phyloP scores from a whole-genome alignment of 805 yeast species.

The Teunomyces lycoperdinae region DNA sequence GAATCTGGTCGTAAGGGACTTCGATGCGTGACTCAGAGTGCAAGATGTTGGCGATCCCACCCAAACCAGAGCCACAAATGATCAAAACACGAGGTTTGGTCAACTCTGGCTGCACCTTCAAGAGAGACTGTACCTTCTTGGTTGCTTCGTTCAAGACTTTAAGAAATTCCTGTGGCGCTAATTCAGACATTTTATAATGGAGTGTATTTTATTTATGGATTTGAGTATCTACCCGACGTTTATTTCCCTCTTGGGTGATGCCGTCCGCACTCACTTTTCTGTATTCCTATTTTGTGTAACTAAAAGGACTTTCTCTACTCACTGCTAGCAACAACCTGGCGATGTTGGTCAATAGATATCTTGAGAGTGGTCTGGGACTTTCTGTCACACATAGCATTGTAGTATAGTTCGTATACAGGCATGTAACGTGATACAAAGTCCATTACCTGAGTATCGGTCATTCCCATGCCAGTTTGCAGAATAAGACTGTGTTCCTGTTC shows the following conservation, averaged over 20 bases:
- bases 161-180: constrained; percentile 15
- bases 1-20: constrained; percentile 66
- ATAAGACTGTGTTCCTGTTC: constrained; percentile 71
- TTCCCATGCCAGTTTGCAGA: constrained; percentile 57
- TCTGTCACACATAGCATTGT: constrained; percentile 36
- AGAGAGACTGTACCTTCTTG: constrained; percentile 11
- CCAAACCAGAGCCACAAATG: constrained; percentile 93
- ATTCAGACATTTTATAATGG: background rate
- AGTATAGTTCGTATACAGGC: constrained; percentile 80
- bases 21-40: constrained; percentile 40
- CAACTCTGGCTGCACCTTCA: constrained; percentile 12
- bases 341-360: constrained; percentile 13
- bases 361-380: constrained; percentile 8
- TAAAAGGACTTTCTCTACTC: background rate
- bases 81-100: constrained; percentile 62
- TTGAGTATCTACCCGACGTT: background rate
- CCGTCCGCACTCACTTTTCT: background rate
- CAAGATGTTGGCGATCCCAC: constrained; percentile 69
- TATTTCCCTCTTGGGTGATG: background rate
- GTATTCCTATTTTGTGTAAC: background rate
- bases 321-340: constrained; percentile 6
- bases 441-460: constrained; percentile 70
- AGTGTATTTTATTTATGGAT: background rate
- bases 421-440: constrained; percentile 77
- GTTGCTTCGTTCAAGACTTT: constrained; percentile 20